Evolutionary conservation across 2,329 filamentous ascomycete species (phyloP).

Genomic region (Hypoxylon sp.): DNA sequence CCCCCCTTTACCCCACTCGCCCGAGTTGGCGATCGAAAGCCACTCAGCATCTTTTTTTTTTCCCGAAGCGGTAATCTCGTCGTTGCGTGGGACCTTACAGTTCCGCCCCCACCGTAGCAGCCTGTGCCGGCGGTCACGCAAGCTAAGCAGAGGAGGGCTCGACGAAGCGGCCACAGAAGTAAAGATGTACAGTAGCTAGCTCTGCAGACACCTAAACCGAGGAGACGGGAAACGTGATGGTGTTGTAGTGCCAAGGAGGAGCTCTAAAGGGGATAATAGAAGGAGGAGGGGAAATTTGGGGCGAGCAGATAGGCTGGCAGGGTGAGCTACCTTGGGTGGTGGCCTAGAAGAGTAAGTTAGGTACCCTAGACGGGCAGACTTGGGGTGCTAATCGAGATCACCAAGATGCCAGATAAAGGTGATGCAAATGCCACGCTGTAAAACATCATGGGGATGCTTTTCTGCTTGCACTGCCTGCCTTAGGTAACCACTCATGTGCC

Average conservation of each 20-base stretch:
- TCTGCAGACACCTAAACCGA: slow-evolving; percentile 19
- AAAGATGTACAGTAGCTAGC: slow-evolving; percentile 1
- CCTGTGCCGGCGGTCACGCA: background rate
- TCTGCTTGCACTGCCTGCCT: background rate
- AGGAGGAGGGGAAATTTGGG: no score
- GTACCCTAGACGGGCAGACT: no score
- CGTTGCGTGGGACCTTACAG: slow-evolving; percentile 20
- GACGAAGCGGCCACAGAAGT: slow-evolving; percentile 27
- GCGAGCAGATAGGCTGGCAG: no score
- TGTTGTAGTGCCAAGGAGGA: slow-evolving; percentile 33
- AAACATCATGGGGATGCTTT: slow-evolving; percentile 25
- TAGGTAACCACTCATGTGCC: background rate
- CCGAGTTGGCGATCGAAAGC: slow-evolving; percentile 11
- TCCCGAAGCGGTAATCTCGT: slow-evolving; percentile 19
- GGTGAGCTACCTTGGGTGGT: no score
- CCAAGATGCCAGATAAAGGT: slow-evolving; percentile 31
- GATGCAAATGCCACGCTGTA: slow-evolving; percentile 31
- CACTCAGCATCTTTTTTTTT: slow-evolving; percentile 10
- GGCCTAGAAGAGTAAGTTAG: no score
- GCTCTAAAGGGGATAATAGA: no score
- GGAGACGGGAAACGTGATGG: slow-evolving; percentile 35
- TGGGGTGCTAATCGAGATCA: slow-evolving; percentile 30
- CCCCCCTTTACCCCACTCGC: background rate
- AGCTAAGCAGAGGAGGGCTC: slow-evolving; percentile 9
- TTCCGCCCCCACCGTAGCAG: no score